Conservation (phyloP, 2,329 filamentous ascomycete genomes). For the Trichoderma citrinoviride region DNA sequence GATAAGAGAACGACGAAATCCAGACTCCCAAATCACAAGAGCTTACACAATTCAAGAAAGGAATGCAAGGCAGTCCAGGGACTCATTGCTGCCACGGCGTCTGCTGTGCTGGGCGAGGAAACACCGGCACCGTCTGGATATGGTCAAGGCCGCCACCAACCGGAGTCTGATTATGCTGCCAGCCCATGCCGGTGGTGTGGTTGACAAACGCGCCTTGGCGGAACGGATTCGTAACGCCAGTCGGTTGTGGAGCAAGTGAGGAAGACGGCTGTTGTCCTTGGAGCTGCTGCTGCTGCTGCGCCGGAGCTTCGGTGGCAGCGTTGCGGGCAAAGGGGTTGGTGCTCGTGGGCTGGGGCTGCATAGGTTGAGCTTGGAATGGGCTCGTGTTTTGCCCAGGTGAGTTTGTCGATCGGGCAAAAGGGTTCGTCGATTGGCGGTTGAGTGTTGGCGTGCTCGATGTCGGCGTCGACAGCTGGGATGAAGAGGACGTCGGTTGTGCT, state of each 20-base stretch:
- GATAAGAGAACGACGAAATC: slow-evolving; percentile 17
- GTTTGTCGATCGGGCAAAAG: slow-evolving; percentile 69
- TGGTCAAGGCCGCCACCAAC: slow-evolving; percentile 81
- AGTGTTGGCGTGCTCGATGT: slow-evolving; percentile 43
- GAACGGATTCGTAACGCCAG: slow-evolving; percentile 92
- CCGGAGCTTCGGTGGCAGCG: slow-evolving; percentile 29
- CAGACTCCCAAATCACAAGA: slow-evolving; percentile 13
- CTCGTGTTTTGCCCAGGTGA: slow-evolving; percentile 22
- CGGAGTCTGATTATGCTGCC: slow-evolving; percentile 75
- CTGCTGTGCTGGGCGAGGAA: slow-evolving; percentile 72
- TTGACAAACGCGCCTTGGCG: slow-evolving; percentile 87
- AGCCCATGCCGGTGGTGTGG: slow-evolving; percentile 81
- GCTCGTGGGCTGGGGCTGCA: slow-evolving; percentile 45
- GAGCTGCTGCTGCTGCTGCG: slow-evolving; percentile 23
- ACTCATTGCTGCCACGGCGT: slow-evolving; percentile 57
- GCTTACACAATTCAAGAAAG: slow-evolving; percentile 15
- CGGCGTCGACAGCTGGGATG: slow-evolving; percentile 40
- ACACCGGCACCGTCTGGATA: slow-evolving; percentile 76
- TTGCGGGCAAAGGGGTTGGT: slow-evolving; percentile 59
- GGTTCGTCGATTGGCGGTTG: slow-evolving; percentile 73
- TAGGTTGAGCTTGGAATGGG: slow-evolving; percentile 29
- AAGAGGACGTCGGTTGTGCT: slow-evolving; percentile 47
- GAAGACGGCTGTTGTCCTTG: slow-evolving; percentile 47
- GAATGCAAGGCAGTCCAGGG: neutral
- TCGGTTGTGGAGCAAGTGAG: slow-evolving; percentile 69